phyloP scores from a whole-genome alignment of 305 asterid genomes.

The Fraxinus nigra region DNA sequence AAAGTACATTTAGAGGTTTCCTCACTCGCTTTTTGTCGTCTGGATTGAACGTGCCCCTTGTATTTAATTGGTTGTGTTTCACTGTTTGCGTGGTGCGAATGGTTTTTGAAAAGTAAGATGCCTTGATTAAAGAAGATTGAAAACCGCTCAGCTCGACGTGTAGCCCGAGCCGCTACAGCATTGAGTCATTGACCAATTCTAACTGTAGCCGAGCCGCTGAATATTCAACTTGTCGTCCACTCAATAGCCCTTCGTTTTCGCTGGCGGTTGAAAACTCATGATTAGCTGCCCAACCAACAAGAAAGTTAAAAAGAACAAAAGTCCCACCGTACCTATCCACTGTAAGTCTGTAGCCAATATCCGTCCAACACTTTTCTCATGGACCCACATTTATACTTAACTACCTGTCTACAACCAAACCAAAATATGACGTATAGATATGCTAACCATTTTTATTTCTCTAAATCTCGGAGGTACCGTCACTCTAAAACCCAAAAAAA shows the following conservation, averaged over 20 bases:
- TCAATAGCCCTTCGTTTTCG: slow-evolving; percentile 16
- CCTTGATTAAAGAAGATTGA: background rate
- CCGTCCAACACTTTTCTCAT: background rate
- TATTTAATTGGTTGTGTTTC: background rate
- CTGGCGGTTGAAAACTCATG: slow-evolving; percentile 36
- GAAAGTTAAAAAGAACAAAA: background rate
- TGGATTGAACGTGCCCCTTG: background rate
- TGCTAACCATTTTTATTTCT: background rate
- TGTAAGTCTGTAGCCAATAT: slow-evolving; percentile 11
- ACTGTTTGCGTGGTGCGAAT: background rate
- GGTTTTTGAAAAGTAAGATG: background rate
- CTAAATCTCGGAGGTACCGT: too few species aligned
- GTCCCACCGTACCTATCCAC: background rate
- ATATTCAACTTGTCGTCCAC: background rate
- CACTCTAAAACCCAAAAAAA: too few species aligned
- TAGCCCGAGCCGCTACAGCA: slow-evolving; percentile 10
- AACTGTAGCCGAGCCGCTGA: slow-evolving; percentile 34
- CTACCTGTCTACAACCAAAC: background rate
- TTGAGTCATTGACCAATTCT: background rate
- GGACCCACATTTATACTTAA: background rate
- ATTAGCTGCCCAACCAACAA: slow-evolving; percentile 29
- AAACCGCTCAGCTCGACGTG: background rate
- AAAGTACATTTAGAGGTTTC: background rate
- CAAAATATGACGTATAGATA: background rate
- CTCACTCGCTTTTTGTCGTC: background rate